Percentiles rank a stretch among this genome's conserved stretches.
phyloP scores from a whole-genome alignment of 306 rosid genomes.

The Cicer chorassanicum region DNA sequence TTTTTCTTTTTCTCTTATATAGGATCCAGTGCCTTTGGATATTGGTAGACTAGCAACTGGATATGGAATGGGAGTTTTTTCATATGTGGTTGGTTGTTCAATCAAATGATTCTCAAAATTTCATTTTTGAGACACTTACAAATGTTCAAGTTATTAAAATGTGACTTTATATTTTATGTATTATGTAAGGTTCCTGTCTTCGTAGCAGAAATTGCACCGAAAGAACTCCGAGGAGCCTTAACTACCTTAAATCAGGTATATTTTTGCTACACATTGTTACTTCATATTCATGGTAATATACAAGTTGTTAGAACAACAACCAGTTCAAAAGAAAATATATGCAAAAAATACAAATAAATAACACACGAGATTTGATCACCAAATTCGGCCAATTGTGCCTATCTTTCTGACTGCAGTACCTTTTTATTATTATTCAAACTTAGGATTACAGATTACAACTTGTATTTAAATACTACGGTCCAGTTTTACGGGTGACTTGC shows the following conservation, averaged over 20 bases:
- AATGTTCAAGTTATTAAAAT: slow-evolving; percentile 21
- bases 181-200: slow-evolving; percentile 78
- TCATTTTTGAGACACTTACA: slow-evolving; percentile 15
- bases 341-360: too few species aligned
- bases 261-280: not conserved
- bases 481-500: too few species aligned
- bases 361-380: too few species aligned
- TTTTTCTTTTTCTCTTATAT: slow-evolving; percentile 22
- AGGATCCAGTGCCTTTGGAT: slow-evolving; percentile 76
- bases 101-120: slow-evolving; percentile 16
- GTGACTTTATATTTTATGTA: slow-evolving; percentile 37
- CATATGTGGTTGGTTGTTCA: slow-evolving; percentile 68
- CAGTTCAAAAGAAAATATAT: too few species aligned
- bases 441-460: too few species aligned
- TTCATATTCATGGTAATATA: not conserved
- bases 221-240: slow-evolving; percentile 79
- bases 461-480: too few species aligned
- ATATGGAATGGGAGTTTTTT: slow-evolving; percentile 96
- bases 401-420: too few species aligned
- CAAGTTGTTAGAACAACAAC: too few species aligned
- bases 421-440: too few species aligned
- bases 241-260: slow-evolving; percentile 88
- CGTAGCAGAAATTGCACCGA: slow-evolving; percentile 92
- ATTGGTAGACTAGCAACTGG: slow-evolving; percentile 94
- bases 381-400: too few species aligned